Percentiles rank a stretch among this genome's conserved stretches.
These are phyloP conservation scores for Pseudogymnoascus sp. DNA, from an alignment of 2,329 filamentous ascomycete species.

Conservation along the genomic window DNA sequence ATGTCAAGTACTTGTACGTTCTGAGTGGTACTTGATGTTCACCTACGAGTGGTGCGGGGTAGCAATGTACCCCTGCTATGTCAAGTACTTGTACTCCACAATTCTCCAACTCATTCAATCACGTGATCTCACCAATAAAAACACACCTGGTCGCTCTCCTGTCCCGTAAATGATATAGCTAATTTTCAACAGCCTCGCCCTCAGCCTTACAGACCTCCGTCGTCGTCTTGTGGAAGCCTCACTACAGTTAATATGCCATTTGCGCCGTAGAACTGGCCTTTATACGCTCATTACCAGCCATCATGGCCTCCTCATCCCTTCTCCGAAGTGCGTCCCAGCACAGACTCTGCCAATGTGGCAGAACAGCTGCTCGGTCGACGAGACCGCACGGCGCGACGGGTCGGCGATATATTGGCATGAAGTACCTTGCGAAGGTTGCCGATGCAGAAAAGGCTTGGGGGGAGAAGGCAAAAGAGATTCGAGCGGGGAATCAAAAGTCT, in stretches of 20 bases:
- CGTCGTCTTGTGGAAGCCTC: not conserved
- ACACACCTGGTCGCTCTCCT: not conserved
- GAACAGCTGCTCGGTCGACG: slow-evolving; percentile 22
- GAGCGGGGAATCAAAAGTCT: slow-evolving; percentile 40
- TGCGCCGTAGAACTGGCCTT: not conserved
- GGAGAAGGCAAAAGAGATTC: slow-evolving; percentile 38
- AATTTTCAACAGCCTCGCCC: slow-evolving; percentile 6
- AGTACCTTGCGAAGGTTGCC: slow-evolving; percentile 29
- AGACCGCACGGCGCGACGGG: slow-evolving; percentile 12
- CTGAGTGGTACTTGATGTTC: not conserved
- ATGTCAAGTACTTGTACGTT: not conserved
- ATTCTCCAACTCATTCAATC: not conserved
- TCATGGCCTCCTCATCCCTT: slow-evolving; percentile 24
- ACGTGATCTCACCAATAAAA: not conserved
- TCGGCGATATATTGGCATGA: slow-evolving; percentile 23
- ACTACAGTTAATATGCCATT: not conserved
- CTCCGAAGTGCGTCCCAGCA: slow-evolving; percentile 20
- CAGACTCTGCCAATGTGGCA: slow-evolving; percentile 23
- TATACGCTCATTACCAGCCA: slow-evolving; percentile 12
- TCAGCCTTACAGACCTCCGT: slow-evolving; percentile 4
- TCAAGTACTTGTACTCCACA: not conserved
- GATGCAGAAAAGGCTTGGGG: slow-evolving; percentile 37
- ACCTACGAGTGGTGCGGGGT: not conserved
- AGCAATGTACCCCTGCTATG: not conserved
- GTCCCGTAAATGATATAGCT: slow-evolving; percentile 1